Base-by-base conservation (phyloP, 176 grass and related monocot species). In the Musa schizocarpa region DNA sequence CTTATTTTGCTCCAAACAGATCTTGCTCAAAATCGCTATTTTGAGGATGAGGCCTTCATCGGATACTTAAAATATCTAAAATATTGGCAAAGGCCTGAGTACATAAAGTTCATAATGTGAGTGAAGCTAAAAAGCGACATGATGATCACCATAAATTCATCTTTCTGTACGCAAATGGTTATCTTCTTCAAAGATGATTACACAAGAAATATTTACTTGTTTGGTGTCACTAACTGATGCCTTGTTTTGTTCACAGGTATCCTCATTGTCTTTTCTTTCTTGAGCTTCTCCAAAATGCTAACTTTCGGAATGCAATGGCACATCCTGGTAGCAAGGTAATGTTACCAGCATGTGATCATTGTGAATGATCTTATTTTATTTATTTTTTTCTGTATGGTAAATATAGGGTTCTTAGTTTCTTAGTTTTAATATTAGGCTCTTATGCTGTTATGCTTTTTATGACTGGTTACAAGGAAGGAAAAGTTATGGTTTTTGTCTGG, bases 231-330 rank as follows among this genome's bases (percentile, higher is more conserved):
- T 34, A 2, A 59, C n/a, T 43, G 5, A 76, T 58, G 52, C 57
- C 16, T 10, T 53, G n/a, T 72, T 71, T 63, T 13, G 63, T 21
- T 17, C 27, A 49, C 70, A 93, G 94, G 86, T 98, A 98, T 85
- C 94, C 94, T 0, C 94, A 98, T 81, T 98, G 95, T 69, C 95
- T 98, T 84, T 94, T 86, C 82, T 98, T 98, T 88, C 95, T 93
- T 76, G 88, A 98, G 73, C 95, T 98, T 81, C 95, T 98, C 9
- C 95, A 94, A 87, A 98, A 93, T 78, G 84, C 82, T 53, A 98
- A 93, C 78, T 98, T 98, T 63, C 86, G 88, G 13, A 91, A 86
- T 82, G 90, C 86, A 69, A 94, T 93, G 95, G 95, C 95, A 71
- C 95, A 94, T 91, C 95, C 95, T 65, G 88, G 86, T 81, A 98